Evolutionary conservation across 441 rosid genomes (phyloP), one percentile per base, ranked within the genome.

Genomic region (Erysimum cheiri): DNA sequence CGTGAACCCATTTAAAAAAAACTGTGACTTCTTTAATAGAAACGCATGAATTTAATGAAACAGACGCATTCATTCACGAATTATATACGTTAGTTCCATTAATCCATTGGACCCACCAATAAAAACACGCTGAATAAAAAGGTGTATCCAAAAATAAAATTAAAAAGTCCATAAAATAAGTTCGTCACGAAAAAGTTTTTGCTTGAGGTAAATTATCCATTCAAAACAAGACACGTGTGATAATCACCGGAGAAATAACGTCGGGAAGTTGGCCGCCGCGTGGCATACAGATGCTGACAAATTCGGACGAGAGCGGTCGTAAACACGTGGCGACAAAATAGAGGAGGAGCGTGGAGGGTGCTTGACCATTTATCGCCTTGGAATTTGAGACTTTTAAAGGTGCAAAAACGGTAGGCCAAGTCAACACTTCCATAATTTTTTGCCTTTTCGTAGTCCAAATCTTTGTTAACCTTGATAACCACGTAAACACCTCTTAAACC

Each of bases 41-140:
- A 67, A 67, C 68, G 58, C 78, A 74, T 62, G 77, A 74, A 68
- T 46, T 61, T 55, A 46, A 74, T 61, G 77, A 73, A 41, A 73
- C 69, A 67, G 50, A 73, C 77, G 31, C 72, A 49, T 59, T 64
- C 65, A 28, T 65, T 73, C 67, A 50, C 68, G 62, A 67, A 66
- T 67, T 39, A 54, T 36, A 57, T 56, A 56, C 67, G 71, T 40
- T 33, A 67, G 61, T 52, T 50, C 67, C 69, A 52, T 73, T 73
- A 73, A 60, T 60, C 72, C 37, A 0, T 11, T 11, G 77, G 72
- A 33, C 72, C 72, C 72, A 67, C 77, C 62, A 14, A 39, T 39
- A 17, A 39, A 39, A 28, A 15, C 15, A 11, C 10, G 36, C 40
- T 64, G 22, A 29, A 44, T 7, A 66, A 2, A 46, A 67, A n/a